Evolutionary conservation across 805 yeast species (phyloP), one percentile per base, ranked within the genome.

Genomic region (Metschnikowia cubensis): DNA sequence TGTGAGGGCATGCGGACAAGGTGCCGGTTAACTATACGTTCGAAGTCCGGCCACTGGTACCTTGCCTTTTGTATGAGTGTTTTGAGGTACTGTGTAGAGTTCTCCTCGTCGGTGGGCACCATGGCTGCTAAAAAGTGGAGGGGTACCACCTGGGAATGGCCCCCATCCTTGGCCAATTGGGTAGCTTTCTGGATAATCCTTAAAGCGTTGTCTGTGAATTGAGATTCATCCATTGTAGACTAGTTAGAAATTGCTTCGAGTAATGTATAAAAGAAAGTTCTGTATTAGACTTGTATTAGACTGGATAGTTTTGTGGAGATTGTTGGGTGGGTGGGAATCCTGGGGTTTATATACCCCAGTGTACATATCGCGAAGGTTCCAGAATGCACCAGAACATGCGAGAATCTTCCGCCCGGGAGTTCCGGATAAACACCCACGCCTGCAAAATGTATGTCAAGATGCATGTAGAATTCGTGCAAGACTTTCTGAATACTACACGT

Each of bases 161-260:
- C 78, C 63, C 89, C 89, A 57, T 89, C 95, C 62, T 82, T 79
- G 38, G 97, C 96, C 53, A 94, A 70, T 64, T 85, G 81, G 51
- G 83, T 81, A 48, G 98, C 96, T 61, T 81, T 76, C 59, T 87
- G 85, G 45, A 94, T 76, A 53, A 92, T 81, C 48, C 80, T 83
- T 60, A 89, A 80, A 40, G 97, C 98, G 67, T 94, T 87, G 67
- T 94, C 98, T 54, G 99, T 94, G 59, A 89, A 87, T 76, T 89
- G 91, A 51, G 91, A 68, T 60, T 80, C 80, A 64, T 82, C 85
- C 85, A 82, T 62, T 20, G 25, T 35, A 18, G 11, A 40, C 11
- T 18, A n/a, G n/a, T n/a, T n/a, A n/a, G n/a, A n/a, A n/a, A n/a
- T n/a, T n/a, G n/a, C n/a, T n/a, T n/a, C n/a, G n/a, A n/a, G n/a